Percentiles rank a stretch among this genome's conserved stretches.
These are phyloP conservation scores for Gymnopilus junonius DNA, from an alignment of 768 basidiomycete genomes.

Conservation along the genomic window DNA sequence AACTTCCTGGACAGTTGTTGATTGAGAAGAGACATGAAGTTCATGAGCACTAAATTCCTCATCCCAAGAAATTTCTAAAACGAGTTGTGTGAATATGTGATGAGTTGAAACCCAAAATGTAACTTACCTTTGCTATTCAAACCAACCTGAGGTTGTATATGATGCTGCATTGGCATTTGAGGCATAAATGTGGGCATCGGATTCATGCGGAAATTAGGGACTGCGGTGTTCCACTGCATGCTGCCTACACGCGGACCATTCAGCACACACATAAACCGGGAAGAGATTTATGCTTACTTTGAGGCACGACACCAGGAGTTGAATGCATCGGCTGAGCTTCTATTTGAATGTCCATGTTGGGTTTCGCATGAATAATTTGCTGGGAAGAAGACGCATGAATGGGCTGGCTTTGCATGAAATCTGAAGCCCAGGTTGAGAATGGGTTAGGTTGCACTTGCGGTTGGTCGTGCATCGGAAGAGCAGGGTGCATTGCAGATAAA, in stretches of 20 bases:
- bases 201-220: constrained; percentile 41
- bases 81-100: background rate
- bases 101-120: background rate
- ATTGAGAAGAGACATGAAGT: constrained; percentile 33
- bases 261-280: background rate
- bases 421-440: constrained; percentile 64
- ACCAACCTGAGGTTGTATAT: constrained; percentile 27
- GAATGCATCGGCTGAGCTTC: constrained; percentile 14
- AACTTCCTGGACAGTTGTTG: constrained; percentile 24
- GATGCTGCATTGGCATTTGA: constrained; percentile 31
- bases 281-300: constrained; percentile 18
- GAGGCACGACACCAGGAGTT: constrained; percentile 11
- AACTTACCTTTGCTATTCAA: constrained; percentile 48
- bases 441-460: constrained; percentile 29
- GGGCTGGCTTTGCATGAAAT: constrained; percentile 54
- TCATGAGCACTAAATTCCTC: constrained; percentile 67
- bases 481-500: constrained; percentile 54
- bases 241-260: constrained; percentile 27
- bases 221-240: constrained; percentile 44
- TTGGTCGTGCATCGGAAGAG: constrained; percentile 43
- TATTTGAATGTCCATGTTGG: constrained; percentile 18
- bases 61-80: constrained; percentile 60
- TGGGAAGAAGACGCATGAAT: constrained; percentile 21
- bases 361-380: constrained; percentile 7
- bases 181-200: constrained; percentile 40